Percentiles rank a stretch among this genome's conserved stretches.
phyloP scores from a whole-genome alignment of 2,329 filamentous ascomycete species.

The Didymella pomorum region DNA sequence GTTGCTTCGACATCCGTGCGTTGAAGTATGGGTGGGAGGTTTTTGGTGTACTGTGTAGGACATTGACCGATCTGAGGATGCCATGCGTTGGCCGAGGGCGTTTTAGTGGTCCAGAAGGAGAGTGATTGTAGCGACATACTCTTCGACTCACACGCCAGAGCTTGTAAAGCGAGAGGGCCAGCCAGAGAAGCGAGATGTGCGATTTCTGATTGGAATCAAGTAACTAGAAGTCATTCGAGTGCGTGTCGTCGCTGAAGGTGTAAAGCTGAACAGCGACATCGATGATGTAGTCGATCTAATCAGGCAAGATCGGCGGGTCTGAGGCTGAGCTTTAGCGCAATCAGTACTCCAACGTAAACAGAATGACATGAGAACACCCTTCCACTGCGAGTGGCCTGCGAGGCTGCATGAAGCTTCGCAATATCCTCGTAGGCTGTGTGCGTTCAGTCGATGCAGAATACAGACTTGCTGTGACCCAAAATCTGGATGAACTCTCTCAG shows the following conservation, averaged over 20 bases:
- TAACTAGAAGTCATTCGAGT: no score
- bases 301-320: constrained; percentile 6
- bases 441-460: no score
- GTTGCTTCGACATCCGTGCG: constrained; percentile 12
- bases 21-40: not conserved
- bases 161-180: no score
- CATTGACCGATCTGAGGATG: constrained; percentile 11
- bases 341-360: not conserved
- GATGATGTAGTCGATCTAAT: constrained; percentile 14
- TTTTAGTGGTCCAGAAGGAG: constrained; percentile 10
- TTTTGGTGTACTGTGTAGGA: not conserved
- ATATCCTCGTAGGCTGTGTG: no score
- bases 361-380: no score
- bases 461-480: no score
- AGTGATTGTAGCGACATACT: not conserved
- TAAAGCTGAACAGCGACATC: not conserved
- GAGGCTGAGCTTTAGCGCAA: not conserved
- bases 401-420: no score
- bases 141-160: not conserved
- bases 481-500: no score
- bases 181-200: no score
- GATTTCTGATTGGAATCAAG: not conserved
- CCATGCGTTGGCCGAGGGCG: constrained; percentile 6
- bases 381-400: no score
- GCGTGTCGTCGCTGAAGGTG: not conserved